phyloP scores from a whole-genome alignment of 805 yeast genomes.

The Diddensiella santjacobensis region DNA sequence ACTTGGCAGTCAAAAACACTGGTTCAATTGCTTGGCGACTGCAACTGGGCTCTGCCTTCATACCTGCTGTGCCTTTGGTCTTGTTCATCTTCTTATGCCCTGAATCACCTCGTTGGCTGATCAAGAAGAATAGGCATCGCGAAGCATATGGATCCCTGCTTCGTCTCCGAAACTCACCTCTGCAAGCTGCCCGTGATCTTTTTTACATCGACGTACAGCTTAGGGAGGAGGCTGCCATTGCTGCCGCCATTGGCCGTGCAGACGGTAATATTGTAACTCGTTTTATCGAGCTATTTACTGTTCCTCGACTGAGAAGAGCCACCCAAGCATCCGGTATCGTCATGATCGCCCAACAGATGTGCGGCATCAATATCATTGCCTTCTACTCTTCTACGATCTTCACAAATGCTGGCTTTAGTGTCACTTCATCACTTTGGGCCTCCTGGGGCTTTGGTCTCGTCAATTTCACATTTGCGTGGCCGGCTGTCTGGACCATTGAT shows the following conservation, averaged over 20 bases:
- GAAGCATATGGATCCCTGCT: slow-evolving; percentile 49
- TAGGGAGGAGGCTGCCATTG: slow-evolving; percentile 36
- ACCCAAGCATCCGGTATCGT: slow-evolving; percentile 74
- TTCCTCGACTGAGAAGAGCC: slow-evolving; percentile 80
- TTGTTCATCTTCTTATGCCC: slow-evolving; percentile 50
- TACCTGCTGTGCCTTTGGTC: slow-evolving; percentile 55
- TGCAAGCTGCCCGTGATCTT: slow-evolving; percentile 61
- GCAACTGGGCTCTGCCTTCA: slow-evolving; percentile 64
- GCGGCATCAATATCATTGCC: slow-evolving; percentile 85
- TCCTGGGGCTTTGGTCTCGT: slow-evolving; percentile 83
- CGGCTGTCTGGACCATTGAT: slow-evolving; percentile 76
- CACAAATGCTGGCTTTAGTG: slow-evolving; percentile 55
- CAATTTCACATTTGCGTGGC: slow-evolving; percentile 73
- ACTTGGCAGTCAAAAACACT: slow-evolving; percentile 58
- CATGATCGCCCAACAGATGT: slow-evolving; percentile 86
- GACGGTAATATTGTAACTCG: slow-evolving; percentile 25
- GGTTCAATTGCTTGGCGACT: slow-evolving; percentile 58
- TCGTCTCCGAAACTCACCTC: slow-evolving; percentile 42
- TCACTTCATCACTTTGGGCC: slow-evolving; percentile 51
- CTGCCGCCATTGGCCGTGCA: slow-evolving; percentile 18
- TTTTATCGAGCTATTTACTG: slow-evolving; percentile 46
- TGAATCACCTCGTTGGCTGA: slow-evolving; percentile 66
- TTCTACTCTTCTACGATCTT: slow-evolving; percentile 79
- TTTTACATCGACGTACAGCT: slow-evolving; percentile 52
- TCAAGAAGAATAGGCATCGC: slow-evolving; percentile 46